Evolutionary conservation across 2,329 filamentous ascomycete species (phyloP).

Genomic region (Aschersonia sp.): DNA sequence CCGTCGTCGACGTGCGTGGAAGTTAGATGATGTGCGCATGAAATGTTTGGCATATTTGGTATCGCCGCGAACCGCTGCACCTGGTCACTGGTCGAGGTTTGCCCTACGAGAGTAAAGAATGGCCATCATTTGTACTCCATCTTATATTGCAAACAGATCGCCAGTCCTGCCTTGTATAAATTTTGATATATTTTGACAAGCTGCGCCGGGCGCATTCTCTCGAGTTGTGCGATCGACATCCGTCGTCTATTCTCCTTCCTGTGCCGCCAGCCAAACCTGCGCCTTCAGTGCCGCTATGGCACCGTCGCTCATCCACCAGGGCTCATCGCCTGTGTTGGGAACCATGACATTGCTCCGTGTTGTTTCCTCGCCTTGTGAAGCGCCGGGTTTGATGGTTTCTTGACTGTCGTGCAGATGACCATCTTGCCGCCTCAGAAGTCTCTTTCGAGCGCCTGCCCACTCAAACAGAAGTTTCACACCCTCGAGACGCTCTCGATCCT

Average conservation of each 20-base stretch:
- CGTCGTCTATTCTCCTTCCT: conserved; percentile 16
- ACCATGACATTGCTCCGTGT: conserved; percentile 10
- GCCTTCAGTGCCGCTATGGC: conserved; percentile 41
- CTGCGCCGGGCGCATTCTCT: not conserved
- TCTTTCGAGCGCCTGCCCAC: conserved; percentile 34
- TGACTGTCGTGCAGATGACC: conserved; percentile 17
- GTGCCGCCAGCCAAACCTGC: conserved; percentile 34
- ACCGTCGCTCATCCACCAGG: conserved; percentile 42
- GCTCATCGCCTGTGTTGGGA: conserved; percentile 11
- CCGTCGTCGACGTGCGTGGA: too few relatives aligned
- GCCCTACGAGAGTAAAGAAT: too few relatives aligned
- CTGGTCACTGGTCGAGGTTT: too few relatives aligned
- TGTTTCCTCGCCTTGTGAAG: conserved; percentile 9
- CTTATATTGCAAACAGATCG: too few relatives aligned
- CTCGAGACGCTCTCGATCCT: conserved; percentile 26
- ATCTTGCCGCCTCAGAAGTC: conserved; percentile 11
- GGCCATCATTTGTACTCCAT: too few relatives aligned
- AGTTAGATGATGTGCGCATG: too few relatives aligned
- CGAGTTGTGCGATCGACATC: not conserved
- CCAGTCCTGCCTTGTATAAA: too few relatives aligned
- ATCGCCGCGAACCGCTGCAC: too few relatives aligned
- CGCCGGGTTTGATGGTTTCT: conserved; percentile 16
- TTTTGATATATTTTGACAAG: too few relatives aligned
- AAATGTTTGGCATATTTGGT: too few relatives aligned
- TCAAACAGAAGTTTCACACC: conserved; percentile 39